Evolutionary conservation across 1,139 yeast genomes (phyloP).

Genomic region (Suhomyces terraborum): DNA sequence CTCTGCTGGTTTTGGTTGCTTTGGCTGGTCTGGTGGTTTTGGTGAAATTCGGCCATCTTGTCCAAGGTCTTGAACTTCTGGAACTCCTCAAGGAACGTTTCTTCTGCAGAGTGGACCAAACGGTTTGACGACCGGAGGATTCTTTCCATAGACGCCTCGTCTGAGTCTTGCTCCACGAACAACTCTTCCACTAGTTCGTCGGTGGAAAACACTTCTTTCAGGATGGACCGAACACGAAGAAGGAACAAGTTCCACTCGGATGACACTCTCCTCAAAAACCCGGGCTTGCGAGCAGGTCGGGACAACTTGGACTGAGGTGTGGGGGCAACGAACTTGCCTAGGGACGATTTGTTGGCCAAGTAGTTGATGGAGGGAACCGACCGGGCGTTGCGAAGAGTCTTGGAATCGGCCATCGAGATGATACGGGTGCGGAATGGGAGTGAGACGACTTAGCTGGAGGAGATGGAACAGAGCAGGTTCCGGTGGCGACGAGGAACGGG

Average conservation of each 20-base stretch:
- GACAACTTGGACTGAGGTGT: not conserved
- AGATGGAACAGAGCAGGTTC: not conserved
- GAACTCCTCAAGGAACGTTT: constrained; percentile 37
- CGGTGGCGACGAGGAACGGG: not conserved
- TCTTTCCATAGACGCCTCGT: constrained; percentile 28
- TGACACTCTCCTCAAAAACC: constrained; percentile 37
- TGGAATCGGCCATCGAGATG: constrained; percentile 9
- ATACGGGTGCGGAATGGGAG: constrained; percentile 2
- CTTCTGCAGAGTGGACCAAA: constrained; percentile 35
- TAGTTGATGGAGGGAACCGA: constrained; percentile 12
- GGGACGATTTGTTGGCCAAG: constrained; percentile 7
- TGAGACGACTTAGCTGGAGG: not conserved
- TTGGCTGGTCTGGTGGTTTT: constrained; percentile 15
- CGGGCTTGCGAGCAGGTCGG: constrained; percentile 18
- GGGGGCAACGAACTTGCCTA: constrained; percentile 1
- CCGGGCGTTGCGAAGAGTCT: constrained; percentile 11
- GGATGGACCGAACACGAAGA: constrained; percentile 35
- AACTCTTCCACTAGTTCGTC: constrained; percentile 47
- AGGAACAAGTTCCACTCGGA: constrained; percentile 38
- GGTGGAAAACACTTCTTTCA: constrained; percentile 45
- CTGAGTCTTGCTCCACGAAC: constrained; percentile 41
- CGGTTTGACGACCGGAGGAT: constrained; percentile 22
- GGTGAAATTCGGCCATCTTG: constrained; percentile 31
- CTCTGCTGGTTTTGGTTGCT: constrained; percentile 16
- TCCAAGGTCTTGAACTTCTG: constrained; percentile 39